Percentiles rank a stretch among this genome's conserved stretches.
Evolutionary conservation across 495 filamentous ascomycete species (phyloP).

Genomic region (Xylaria acuta): DNA sequence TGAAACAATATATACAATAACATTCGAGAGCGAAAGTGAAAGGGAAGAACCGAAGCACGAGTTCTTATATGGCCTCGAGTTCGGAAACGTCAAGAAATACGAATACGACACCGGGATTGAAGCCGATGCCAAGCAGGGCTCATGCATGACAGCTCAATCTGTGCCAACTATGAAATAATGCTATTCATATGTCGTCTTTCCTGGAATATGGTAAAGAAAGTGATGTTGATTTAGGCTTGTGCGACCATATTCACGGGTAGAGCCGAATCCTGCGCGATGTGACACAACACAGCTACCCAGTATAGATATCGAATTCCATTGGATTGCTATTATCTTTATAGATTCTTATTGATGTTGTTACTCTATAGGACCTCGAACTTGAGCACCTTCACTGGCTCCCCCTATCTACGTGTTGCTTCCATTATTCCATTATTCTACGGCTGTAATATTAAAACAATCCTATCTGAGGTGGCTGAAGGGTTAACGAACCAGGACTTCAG

Average conservation of each 20-base stretch:
- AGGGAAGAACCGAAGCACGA: neutral
- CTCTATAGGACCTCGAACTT: neutral
- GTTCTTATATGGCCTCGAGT: conserved; percentile 7
- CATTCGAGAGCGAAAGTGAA: neutral
- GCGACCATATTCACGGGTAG: neutral
- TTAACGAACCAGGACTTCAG: neutral
- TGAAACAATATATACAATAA: neutral
- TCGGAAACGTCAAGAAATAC: conserved; percentile 4
- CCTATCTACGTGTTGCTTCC: neutral
- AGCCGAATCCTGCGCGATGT: neutral
- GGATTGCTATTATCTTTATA: neutral
- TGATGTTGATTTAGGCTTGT: neutral
- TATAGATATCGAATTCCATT: neutral
- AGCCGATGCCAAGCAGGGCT: neutral
- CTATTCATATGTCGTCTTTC: neutral
- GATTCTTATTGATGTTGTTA: neutral
- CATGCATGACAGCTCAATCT: neutral
- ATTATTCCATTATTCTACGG: neutral
- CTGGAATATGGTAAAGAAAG: neutral
- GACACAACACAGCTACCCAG: neutral
- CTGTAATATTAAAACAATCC: neutral
- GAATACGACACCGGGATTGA: neutral
- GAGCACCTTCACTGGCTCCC: neutral
- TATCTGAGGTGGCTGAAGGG: neutral
- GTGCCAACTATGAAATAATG: neutral